Evolutionary conservation across 805 yeast species (phyloP), one percentile per base, ranked within the genome.

Genomic region (Candida nonsorbophila): DNA sequence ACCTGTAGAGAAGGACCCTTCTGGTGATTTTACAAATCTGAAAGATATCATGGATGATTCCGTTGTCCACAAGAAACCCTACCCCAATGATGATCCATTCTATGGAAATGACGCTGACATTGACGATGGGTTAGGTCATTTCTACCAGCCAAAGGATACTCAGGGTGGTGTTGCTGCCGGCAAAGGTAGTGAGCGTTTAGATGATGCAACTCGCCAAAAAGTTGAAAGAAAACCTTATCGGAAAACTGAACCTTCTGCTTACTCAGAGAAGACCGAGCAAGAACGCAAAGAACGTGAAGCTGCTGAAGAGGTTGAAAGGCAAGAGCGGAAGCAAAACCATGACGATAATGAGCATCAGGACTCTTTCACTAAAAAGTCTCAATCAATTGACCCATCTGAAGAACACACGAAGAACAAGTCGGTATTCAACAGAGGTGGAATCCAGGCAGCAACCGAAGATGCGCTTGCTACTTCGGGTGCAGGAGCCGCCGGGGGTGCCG

Each of bases 71-170:
- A 17, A 28, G 11, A 20, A 29, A 4, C 35, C 34, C 14, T 33
- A 41, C 19, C 40, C 36, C 10, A 56, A 57, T 36, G 25, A 24
- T n/a, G 31, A 43, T 15, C 62, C 60, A 3, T 30, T 32, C 4
- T 59, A 57, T 38, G 49, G 45, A 16, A 47, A 56, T 32, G 57
- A 51, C 24, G 61, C 65, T 16, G 37, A 33, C 20, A 41, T 41
- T 10, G 41, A 32, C 7, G 32, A 45, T 20, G 66, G 65, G 17
- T 37, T 43, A 7, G 66, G 66, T 8, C 38, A 41, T 27, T 59
- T 48, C 34, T 59, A 44, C 33, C 54, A 57, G 27, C 64, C 66
- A 8, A 45, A 38, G 34, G 64, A 58, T 37, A 56, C 64, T 19
- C 63, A 58, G 36, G 61, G 60, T 15, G 59, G 37, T 21, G 22